Percentiles rank a stretch among this genome's conserved stretches.
These are phyloP conservation scores for Periglandula ipomoeae DNA, from an alignment of 2,329 filamentous ascomycete genomes.

Conservation along the genomic window DNA sequence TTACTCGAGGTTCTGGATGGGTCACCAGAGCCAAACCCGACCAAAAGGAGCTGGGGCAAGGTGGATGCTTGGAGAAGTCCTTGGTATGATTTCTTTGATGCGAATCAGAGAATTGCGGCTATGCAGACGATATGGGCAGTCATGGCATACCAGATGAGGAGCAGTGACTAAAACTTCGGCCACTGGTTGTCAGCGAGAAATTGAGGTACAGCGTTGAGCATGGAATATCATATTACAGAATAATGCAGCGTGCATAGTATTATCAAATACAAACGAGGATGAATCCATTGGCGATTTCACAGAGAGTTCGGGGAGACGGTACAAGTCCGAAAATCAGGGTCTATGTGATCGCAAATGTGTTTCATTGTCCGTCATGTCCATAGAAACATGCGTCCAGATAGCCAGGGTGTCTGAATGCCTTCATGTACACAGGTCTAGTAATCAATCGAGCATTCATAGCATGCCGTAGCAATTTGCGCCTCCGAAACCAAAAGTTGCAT, in stretches of 20 bases:
- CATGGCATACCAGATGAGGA: constrained; percentile 52
- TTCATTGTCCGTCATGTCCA: no score
- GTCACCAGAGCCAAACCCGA: constrained; percentile 22
- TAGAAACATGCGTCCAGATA: no score
- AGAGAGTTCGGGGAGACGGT: no score
- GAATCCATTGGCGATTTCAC: no score
- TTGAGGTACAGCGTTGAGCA: neutral
- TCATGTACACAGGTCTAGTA: no score
- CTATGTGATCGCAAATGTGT: no score
- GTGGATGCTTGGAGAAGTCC: constrained; percentile 47
- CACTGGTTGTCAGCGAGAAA: neutral
- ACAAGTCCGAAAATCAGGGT: no score
- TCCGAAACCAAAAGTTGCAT: no score
- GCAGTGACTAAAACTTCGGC: constrained; percentile 11
- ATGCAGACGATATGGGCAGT: constrained; percentile 50
- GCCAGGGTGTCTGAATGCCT: no score
- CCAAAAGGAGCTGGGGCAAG: constrained; percentile 37
- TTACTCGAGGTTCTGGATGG: constrained; percentile 46
- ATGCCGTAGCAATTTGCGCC: no score
- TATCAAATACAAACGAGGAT: no score
- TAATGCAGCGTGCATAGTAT: neutral
- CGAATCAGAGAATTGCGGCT: constrained; percentile 44
- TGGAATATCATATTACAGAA: neutral
- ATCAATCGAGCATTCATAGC: no score
- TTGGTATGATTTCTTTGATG: constrained; percentile 53